phyloP scores from a whole-genome alignment of 2,329 filamentous ascomycete genomes.

The Diaporthe velutina region DNA sequence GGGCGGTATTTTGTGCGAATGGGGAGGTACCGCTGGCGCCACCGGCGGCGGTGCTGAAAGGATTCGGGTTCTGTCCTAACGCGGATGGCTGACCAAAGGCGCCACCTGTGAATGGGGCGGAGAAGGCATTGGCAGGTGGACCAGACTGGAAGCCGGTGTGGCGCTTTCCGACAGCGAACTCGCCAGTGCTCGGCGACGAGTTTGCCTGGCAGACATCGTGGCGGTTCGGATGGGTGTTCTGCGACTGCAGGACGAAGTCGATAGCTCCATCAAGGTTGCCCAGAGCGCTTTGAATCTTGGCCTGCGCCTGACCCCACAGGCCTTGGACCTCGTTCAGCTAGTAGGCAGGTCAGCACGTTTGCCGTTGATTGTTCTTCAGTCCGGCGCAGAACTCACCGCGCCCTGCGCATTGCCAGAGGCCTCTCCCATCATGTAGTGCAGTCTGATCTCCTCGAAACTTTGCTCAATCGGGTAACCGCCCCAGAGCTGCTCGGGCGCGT shows the following conservation, averaged over 20 bases:
- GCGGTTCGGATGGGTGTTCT: conserved; percentile 81
- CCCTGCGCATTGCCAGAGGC: conserved; percentile 70
- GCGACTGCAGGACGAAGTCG: conserved; percentile 74
- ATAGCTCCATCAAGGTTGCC: conserved; percentile 79
- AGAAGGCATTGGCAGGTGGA: conserved; percentile 45
- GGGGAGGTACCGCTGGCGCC: conserved; percentile 23
- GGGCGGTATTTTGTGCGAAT: conserved; percentile 45
- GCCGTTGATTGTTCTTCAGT: conserved; percentile 39
- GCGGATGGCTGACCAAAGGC: conserved; percentile 57
- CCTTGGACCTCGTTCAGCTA: conserved; percentile 72
- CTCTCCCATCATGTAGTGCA: conserved; percentile 75
- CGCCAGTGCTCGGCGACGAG: conserved; percentile 57
- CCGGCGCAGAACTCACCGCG: conserved; percentile 57
- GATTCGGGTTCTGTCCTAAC: conserved; percentile 49
- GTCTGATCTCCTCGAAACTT: conserved; percentile 87
- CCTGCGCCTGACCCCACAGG: conserved; percentile 73
- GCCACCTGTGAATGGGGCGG: conserved; percentile 38
- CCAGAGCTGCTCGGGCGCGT: conserved; percentile 86
- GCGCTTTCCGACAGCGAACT: conserved; percentile 58
- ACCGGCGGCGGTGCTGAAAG: conserved; percentile 54
- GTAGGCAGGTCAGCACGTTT: neutral
- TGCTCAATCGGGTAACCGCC: conserved; percentile 84
- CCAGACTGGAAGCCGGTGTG: conserved; percentile 39
- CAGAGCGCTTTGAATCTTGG: conserved; percentile 80
- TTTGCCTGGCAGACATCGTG: conserved; percentile 70